Conservation (phyloP, 345 rosid genomes). For the Populus davidiana region DNA sequence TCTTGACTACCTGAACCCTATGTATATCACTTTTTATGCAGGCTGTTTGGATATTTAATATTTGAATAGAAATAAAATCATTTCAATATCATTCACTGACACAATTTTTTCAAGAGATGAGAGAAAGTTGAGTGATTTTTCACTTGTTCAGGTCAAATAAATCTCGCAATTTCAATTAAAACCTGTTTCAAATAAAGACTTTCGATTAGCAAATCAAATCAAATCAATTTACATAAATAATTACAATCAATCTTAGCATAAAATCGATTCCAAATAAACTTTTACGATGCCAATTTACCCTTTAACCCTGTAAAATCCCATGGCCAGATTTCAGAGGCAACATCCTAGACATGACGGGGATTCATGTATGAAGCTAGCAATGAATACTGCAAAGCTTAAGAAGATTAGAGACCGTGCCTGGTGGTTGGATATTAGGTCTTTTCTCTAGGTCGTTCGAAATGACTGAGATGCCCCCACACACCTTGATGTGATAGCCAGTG, state of each 20-base stretch:
- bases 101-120: too few species aligned
- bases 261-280: background rate
- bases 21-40: background rate
- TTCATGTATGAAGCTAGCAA: background rate
- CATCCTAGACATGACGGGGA: background rate
- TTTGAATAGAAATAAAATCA: too few species aligned
- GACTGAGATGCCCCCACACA: background rate
- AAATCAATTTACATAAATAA: too few species aligned
- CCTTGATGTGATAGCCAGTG: slow-evolving; percentile 4
- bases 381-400: background rate
- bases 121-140: too few species aligned
- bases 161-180: too few species aligned
- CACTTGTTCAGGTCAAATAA: too few species aligned
- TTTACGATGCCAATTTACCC: background rate
- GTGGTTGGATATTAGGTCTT: slow-evolving; percentile 18
- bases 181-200: too few species aligned
- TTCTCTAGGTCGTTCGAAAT: background rate
- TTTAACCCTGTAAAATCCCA: background rate
- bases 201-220: too few species aligned
- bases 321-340: background rate
- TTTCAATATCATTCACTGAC: too few species aligned
- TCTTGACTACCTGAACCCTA: background rate
- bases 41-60: too few species aligned
- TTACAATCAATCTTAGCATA: too few species aligned
- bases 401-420: background rate